These are phyloP conservation scores for Cercis canadensis DNA, from an alignment of 306 rosid species.

Conservation along the genomic window DNA sequence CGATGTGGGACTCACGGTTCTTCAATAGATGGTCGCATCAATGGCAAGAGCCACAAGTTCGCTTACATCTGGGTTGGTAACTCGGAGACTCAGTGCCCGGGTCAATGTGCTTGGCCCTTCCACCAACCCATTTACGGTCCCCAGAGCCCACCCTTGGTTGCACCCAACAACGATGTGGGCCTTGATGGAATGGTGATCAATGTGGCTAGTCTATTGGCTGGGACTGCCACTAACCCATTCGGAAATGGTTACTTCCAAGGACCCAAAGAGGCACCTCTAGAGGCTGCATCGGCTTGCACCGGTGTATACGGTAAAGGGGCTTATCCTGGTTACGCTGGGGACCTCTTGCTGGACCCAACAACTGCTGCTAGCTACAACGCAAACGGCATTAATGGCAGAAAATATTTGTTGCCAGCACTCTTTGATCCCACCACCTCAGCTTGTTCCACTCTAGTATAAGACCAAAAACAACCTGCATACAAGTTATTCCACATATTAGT, in stretches of 20 bases:
- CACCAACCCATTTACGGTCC: slow-evolving; percentile 90
- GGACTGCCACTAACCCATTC: slow-evolving; percentile 67
- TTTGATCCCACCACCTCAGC: slow-evolving; percentile 61
- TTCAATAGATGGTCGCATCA: slow-evolving; percentile 27
- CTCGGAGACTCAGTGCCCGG: slow-evolving; percentile 72
- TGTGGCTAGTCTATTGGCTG: slow-evolving; percentile 69
- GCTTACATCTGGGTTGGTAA: slow-evolving; percentile 79
- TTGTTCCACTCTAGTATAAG: slow-evolving; percentile 59
- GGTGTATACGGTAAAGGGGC: slow-evolving; percentile 76
- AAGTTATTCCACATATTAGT: background rate
- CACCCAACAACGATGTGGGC: slow-evolving; percentile 76
- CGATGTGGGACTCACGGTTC: slow-evolving; percentile 70
- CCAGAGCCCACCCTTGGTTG: slow-evolving; percentile 54
- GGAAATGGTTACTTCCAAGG: slow-evolving; percentile 79
- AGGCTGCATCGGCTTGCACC: slow-evolving; percentile 72
- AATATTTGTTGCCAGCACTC: slow-evolving; percentile 69
- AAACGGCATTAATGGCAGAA: slow-evolving; percentile 53
- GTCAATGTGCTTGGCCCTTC: slow-evolving; percentile 87
- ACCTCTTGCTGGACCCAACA: slow-evolving; percentile 55
- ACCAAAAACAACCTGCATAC: background rate
- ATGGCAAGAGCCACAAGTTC: slow-evolving; percentile 46
- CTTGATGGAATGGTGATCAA: slow-evolving; percentile 74
- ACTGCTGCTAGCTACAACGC: slow-evolving; percentile 78
- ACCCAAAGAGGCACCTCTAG: slow-evolving; percentile 71
- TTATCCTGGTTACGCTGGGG: slow-evolving; percentile 74